Evolutionary conservation across 208 protist species (phyloP).

Genomic region (Acanthamoeba healyi): DNA sequence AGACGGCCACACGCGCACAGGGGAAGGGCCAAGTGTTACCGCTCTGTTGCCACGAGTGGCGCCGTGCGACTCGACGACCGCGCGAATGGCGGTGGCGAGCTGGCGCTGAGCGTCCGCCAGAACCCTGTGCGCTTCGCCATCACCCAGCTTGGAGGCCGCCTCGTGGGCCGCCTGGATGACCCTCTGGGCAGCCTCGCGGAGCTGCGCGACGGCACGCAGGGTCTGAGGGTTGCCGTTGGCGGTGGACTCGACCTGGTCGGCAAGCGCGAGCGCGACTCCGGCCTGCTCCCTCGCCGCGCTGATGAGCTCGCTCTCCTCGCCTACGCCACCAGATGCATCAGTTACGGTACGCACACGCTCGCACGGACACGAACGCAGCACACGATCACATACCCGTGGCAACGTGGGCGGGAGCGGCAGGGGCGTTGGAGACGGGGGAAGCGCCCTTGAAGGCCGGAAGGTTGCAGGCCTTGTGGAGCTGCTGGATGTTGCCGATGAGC

Average conservation of each 20-base stretch:
- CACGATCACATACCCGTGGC: background rate
- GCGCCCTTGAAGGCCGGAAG: background rate
- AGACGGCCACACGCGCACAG: too few relatives aligned
- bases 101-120: constrained; percentile 4
- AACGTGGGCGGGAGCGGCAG: background rate
- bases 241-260: background rate
- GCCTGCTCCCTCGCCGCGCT: background rate
- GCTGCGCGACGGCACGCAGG: background rate
- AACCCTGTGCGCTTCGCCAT: background rate
- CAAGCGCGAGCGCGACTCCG: background rate
- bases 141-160: background rate
- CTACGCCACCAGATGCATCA: background rate
- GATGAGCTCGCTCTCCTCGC: constrained; percentile 47
- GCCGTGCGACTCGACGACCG: background rate
- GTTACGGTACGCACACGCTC: background rate
- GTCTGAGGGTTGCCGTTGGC: background rate
- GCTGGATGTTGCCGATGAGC: constrained; percentile 27
- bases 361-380: background rate
- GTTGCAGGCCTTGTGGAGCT: constrained; percentile 36
- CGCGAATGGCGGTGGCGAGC: background rate
- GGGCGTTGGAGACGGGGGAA: background rate
- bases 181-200: constrained; percentile 3
- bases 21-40: too few relatives aligned
- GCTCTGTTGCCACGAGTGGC: background rate
- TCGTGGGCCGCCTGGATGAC: constrained; percentile 25